Conservation (phyloP, 2,329 filamentous ascomycete genomes). For the Colletotrichum zoysiae region DNA sequence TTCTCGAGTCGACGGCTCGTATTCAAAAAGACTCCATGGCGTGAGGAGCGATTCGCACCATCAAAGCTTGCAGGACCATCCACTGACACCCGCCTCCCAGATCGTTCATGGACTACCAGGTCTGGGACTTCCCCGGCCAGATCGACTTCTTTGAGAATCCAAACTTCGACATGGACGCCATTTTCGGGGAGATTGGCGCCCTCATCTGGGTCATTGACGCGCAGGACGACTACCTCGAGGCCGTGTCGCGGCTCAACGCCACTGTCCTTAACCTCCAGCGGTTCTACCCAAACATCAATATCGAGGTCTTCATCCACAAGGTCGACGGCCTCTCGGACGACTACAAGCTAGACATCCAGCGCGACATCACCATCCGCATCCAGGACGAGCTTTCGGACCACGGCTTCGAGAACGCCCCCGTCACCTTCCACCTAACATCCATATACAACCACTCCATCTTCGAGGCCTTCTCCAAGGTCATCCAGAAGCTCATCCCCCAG, state of each 20-base stretch:
- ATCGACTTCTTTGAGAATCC: slow-evolving; percentile 90
- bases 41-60: slow-evolving; percentile 64
- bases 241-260: slow-evolving; percentile 85
- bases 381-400: slow-evolving; percentile 95
- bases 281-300: slow-evolving; percentile 91
- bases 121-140: slow-evolving; percentile 97
- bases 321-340: slow-evolving; percentile 98
- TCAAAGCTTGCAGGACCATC: not conserved
- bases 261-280: slow-evolving; percentile 92
- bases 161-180: slow-evolving; percentile 89
- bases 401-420: slow-evolving; percentile 91
- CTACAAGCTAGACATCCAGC: slow-evolving; percentile 94
- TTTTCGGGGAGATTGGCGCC: slow-evolving; percentile 94
- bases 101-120: slow-evolving; percentile 99
- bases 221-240: slow-evolving; percentile 96
- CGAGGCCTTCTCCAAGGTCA: slow-evolving; percentile 97
- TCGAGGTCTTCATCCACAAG: slow-evolving; percentile 99
- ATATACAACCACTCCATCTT: slow-evolving; percentile 99
- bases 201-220: slow-evolving; percentile 99
- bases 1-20: slow-evolving; percentile 92
- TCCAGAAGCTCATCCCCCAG: slow-evolving; percentile 96
- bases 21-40: slow-evolving; percentile 97
- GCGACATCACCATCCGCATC: slow-evolving; percentile 95
- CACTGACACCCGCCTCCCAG: slow-evolving; percentile 58
- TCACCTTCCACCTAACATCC: slow-evolving; percentile 95